These are phyloP conservation scores for Paxillus ammoniavirescens DNA, from an alignment of 768 basidiomycete species.

Conservation along the genomic window DNA sequence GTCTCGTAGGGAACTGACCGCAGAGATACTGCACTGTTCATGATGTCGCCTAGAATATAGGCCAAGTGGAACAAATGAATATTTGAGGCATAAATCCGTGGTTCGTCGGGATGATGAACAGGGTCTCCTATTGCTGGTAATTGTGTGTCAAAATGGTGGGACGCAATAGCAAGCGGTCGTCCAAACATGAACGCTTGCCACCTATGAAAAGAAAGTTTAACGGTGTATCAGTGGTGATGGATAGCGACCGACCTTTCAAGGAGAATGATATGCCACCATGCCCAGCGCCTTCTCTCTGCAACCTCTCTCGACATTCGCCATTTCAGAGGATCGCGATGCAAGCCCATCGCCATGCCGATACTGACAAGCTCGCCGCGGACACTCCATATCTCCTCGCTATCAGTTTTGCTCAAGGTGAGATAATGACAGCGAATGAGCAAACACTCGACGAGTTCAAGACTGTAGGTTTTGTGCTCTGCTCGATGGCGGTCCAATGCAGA, in stretches of 20 bases:
- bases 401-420: slow-evolving; percentile 67
- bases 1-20: slow-evolving; percentile 77
- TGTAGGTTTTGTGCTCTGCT: slow-evolving; percentile 57
- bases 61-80: slow-evolving; percentile 75
- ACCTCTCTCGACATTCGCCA: slow-evolving; percentile 68
- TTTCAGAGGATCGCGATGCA: slow-evolving; percentile 83
- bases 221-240: slow-evolving; percentile 1
- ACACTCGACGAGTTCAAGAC: slow-evolving; percentile 75
- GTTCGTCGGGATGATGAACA: slow-evolving; percentile 42
- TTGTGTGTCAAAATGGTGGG: slow-evolving; percentile 82
- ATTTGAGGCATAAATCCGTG: slow-evolving; percentile 72
- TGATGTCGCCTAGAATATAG: slow-evolving; percentile 78
- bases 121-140: slow-evolving; percentile 65
- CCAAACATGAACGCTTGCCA: slow-evolving; percentile 92
- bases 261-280: slow-evolving; percentile 87
- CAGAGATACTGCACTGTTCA: slow-evolving; percentile 80
- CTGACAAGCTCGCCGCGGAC: slow-evolving; percentile 71
- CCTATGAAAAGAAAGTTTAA: slow-evolving; percentile 35
- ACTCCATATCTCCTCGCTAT: slow-evolving; percentile 80
- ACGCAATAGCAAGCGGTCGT: slow-evolving; percentile 69
- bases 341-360: slow-evolving; percentile 77
- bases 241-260: slow-evolving; percentile 62
- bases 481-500: slow-evolving; percentile 61
- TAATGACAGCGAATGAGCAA: slow-evolving; percentile 70
- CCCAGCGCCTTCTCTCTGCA: slow-evolving; percentile 80